These are phyloP conservation scores for Cyberlindnera mississippiensis DNA, from an alignment of 805 yeast species.

Conservation along the genomic window DNA sequence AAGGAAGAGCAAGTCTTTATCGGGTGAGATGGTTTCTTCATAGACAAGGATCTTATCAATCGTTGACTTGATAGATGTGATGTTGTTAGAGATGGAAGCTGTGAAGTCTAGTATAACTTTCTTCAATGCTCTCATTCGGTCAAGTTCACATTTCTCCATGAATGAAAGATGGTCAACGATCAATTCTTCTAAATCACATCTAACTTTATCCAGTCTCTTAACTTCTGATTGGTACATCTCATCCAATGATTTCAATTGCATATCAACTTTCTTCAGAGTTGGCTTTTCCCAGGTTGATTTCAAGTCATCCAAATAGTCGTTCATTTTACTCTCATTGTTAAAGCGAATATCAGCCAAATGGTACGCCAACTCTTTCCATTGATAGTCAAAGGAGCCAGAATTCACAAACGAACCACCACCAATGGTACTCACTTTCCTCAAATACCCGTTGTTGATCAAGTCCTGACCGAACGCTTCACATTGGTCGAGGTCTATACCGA, in stretches of 20 bases:
- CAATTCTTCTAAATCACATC: conserved; percentile 73
- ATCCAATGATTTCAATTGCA: conserved; percentile 60
- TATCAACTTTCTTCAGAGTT: conserved; percentile 45
- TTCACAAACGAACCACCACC: conserved; percentile 75
- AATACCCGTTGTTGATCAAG: conserved; percentile 54
- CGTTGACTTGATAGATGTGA: conserved; percentile 51
- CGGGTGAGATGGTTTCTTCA: conserved; percentile 72
- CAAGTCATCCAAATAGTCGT: conserved; percentile 22
- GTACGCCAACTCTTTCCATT: conserved; percentile 73
- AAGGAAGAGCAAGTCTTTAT: conserved; percentile 60
- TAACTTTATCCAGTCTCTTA: conserved; percentile 52
- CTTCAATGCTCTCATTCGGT: conserved; percentile 71
- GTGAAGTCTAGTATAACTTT: conserved; percentile 71
- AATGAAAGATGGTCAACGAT: conserved; percentile 68
- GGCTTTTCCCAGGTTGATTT: conserved; percentile 42
- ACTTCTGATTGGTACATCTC: conserved; percentile 50
- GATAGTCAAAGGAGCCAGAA: conserved; percentile 69
- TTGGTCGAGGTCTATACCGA: conserved; percentile 45
- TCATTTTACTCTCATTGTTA: conserved; percentile 15
- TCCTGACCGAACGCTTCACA: conserved; percentile 78
- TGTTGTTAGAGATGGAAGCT: conserved; percentile 58
- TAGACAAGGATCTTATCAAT: conserved; percentile 58
- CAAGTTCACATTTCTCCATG: conserved; percentile 80
- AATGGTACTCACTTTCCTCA: conserved; percentile 47
- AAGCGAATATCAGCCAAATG: conserved; percentile 42